phyloP scores from a whole-genome alignment of 148 eudicot species.

The Silene uniflora region DNA sequence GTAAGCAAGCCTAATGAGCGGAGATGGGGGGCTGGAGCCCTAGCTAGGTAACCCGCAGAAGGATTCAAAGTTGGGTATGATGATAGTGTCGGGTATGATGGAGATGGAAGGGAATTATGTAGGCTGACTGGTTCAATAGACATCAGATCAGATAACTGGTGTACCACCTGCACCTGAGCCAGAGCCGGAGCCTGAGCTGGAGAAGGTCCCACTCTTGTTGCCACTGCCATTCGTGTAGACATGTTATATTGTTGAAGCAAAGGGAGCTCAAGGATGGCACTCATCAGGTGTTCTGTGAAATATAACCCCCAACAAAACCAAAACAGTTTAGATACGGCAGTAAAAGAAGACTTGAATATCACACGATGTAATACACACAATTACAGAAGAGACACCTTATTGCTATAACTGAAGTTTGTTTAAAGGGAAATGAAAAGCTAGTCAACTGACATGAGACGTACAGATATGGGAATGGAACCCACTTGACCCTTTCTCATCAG shows the following conservation, averaged over 20 bases:
- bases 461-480: no score
- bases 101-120: not conserved
- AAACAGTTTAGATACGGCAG: not conserved
- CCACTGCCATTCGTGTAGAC: not conserved
- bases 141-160: conserved; percentile 24
- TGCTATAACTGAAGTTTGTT: no score
- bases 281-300: conserved; percentile 11
- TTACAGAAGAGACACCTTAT: no score
- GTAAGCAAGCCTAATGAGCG: no score
- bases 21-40: conserved; percentile 12
- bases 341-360: no score
- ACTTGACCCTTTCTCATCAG: no score
- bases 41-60: not conserved
- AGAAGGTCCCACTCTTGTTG: not conserved
- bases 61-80: not conserved
- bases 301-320: not conserved
- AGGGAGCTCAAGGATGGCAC: conserved; percentile 5
- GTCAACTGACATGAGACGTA: no score
- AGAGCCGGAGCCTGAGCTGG: not conserved
- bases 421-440: no score
- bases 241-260: conserved; percentile 1
- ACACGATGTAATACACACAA: no score
- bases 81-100: not conserved
- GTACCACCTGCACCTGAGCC: conserved; percentile 23
- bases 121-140: conserved; percentile 9